phyloP scores from a whole-genome alignment of 2,329 filamentous ascomycete species.

The Chaetoscypha palmicola region DNA sequence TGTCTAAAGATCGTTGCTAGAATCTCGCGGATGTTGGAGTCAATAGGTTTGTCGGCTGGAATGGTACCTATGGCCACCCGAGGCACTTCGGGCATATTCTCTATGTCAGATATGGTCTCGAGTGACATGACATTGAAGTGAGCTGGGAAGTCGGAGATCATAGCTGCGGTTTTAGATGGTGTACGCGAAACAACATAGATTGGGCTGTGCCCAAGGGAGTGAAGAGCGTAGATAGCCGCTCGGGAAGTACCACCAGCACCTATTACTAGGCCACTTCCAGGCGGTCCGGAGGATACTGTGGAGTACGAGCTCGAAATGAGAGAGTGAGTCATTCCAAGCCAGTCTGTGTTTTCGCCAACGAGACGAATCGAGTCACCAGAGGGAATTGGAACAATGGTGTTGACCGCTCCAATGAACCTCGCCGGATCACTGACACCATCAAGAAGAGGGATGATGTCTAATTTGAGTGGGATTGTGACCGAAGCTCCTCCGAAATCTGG shows the following conservation, averaged over 20 bases:
- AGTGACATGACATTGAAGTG: slow-evolving; percentile 66
- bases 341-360: slow-evolving; percentile 90
- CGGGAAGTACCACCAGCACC: slow-evolving; percentile 89
- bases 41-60: slow-evolving; percentile 79
- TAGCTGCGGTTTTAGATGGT: slow-evolving; percentile 55
- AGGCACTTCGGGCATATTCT: slow-evolving; percentile 46
- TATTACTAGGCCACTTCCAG: slow-evolving; percentile 66
- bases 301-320: slow-evolving; percentile 38
- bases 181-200: slow-evolving; percentile 84
- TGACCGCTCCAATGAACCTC: slow-evolving; percentile 80
- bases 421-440: slow-evolving; percentile 77
- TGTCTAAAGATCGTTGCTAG: slow-evolving; percentile 48
- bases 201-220: slow-evolving; percentile 73
- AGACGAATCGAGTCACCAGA: slow-evolving; percentile 41
- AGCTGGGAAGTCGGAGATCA: slow-evolving; percentile 66
- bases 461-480: slow-evolving; percentile 91
- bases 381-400: slow-evolving; percentile 70
- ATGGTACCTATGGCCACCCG: slow-evolving; percentile 82
- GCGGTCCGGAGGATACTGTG: slow-evolving; percentile 20
- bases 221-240: slow-evolving; percentile 82
- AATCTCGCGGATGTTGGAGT: slow-evolving; percentile 59
- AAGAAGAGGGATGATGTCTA: slow-evolving; percentile 74
- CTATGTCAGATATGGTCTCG: slow-evolving; percentile 42
- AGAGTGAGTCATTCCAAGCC: slow-evolving; percentile 81
- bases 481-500: slow-evolving; percentile 85